phyloP scores from a whole-genome alignment of 192 early-diverging fungal species.

The Obelidium mucronatum region DNA sequence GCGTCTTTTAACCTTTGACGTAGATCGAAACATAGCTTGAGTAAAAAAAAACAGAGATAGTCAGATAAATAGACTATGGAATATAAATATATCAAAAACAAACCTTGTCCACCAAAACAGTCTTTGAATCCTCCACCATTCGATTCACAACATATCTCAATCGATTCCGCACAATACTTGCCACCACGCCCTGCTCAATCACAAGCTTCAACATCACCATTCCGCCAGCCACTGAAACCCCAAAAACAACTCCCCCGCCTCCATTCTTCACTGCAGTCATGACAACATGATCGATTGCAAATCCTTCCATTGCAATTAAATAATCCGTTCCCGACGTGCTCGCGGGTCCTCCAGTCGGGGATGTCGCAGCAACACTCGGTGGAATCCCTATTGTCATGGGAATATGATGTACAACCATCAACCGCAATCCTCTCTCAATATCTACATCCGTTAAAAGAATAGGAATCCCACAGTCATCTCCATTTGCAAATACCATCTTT shows the following conservation, averaged over 20 bases:
- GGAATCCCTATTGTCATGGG: not conserved
- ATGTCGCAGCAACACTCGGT: not conserved
- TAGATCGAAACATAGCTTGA: slow-evolving; percentile 21
- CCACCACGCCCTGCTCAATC: slow-evolving; percentile 13
- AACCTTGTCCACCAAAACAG: slow-evolving; percentile 29
- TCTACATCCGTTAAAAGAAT: slow-evolving; percentile 16
- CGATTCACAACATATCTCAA: slow-evolving; percentile 12
- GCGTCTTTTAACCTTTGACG: slow-evolving; percentile 23
- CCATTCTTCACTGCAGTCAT: slow-evolving; percentile 3
- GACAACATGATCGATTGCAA: slow-evolving; percentile 7
- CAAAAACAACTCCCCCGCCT: not conserved
- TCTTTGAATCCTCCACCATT: slow-evolving; percentile 20
- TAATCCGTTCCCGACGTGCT: not conserved
- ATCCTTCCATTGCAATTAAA: slow-evolving; percentile 13
- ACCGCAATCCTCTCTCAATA: slow-evolving; percentile 3
- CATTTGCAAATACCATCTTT: not conserved
- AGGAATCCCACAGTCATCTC: not conserved
- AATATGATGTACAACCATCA: slow-evolving; percentile 20
- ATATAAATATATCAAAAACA: too few relatives aligned
- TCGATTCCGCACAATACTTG: not conserved
- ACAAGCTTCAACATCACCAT: slow-evolving; percentile 8
- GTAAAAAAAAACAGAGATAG: not conserved
- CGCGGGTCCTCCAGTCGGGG: not conserved
- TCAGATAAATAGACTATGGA: not conserved
- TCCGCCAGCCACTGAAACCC: slow-evolving; percentile 12